Conservation (phyloP, 2,329 filamentous ascomycete species). For the Phyllosticta citriasiana region DNA sequence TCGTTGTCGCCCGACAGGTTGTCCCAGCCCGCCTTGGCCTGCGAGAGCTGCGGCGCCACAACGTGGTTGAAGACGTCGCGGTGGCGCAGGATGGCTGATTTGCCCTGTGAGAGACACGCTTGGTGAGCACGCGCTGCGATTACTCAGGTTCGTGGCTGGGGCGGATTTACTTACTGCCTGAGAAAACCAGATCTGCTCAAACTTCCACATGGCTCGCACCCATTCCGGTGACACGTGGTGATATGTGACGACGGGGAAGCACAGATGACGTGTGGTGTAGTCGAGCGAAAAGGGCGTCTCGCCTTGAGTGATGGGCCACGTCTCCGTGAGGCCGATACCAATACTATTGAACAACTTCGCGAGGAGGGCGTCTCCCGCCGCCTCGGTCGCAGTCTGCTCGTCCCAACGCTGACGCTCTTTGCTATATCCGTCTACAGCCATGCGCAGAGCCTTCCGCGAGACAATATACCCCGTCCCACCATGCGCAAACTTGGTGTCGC, state of each 20-base stretch:
- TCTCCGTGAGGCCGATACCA: conserved; percentile 25
- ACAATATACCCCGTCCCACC: conserved; percentile 36
- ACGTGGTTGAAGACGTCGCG: conserved; percentile 27
- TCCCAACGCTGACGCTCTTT: neutral
- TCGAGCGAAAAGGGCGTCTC: conserved; percentile 34
- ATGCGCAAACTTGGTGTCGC: conserved; percentile 35
- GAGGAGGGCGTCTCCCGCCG: conserved; percentile 30
- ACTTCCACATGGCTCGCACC: conserved; percentile 29
- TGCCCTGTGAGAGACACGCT: conserved; percentile 23
- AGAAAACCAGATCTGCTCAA: conserved; percentile 30
- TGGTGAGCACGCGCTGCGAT: conserved; percentile 25
- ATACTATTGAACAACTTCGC: conserved; percentile 28
- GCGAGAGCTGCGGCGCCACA: conserved; percentile 21
- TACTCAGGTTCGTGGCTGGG: conserved; percentile 21
- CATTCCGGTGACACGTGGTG: conserved; percentile 29
- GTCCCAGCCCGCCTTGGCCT: conserved; percentile 20
- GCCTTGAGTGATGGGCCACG: conserved; percentile 37
- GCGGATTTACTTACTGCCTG: conserved; percentile 17
- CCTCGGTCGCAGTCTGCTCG: conserved; percentile 25
- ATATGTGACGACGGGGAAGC: conserved; percentile 32
- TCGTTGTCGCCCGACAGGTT: conserved; percentile 19
- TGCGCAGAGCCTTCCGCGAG: conserved; percentile 31
- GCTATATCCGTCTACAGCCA: conserved; percentile 22
- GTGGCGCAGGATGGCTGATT: conserved; percentile 27
- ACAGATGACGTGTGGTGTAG: conserved; percentile 30